Conservation (phyloP, 192 early-diverging fungal genomes). For the Backusella circina region DNA sequence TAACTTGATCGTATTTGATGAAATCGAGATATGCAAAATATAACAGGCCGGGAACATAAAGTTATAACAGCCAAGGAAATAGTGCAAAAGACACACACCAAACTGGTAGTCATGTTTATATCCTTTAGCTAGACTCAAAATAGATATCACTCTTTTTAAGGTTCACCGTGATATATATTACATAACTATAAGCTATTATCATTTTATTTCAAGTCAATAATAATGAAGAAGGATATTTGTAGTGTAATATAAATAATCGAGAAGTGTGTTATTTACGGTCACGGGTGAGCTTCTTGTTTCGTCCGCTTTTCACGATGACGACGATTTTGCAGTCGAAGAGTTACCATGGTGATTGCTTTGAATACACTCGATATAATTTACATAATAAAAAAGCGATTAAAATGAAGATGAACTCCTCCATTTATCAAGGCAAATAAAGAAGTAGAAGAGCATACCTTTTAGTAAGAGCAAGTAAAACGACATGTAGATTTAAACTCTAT, state of each 20-base stretch:
- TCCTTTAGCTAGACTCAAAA: no score
- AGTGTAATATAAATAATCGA: not conserved
- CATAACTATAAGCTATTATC: no score
- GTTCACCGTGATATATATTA: no score
- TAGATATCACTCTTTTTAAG: no score
- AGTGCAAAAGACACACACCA: no score
- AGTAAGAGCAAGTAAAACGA: not conserved
- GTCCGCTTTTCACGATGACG: not conserved
- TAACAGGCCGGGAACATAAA: no score
- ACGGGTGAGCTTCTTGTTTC: not conserved
- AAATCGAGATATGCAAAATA: no score
- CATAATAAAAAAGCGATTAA: not conserved
- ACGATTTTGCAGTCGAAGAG: not conserved
- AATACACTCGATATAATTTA: not conserved
- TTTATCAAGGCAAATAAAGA: not conserved
- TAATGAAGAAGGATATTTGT: no score
- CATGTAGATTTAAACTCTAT: not conserved
- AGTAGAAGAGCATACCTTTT: not conserved
- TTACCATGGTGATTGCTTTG: not conserved
- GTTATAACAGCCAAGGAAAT: no score
- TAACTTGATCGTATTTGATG: no score
- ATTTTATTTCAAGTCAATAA: no score
- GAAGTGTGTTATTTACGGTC: not conserved
- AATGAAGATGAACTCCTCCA: not conserved
- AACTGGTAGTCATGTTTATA: no score